Percentiles rank a stretch among this genome's conserved stretches.
Evolutionary conservation across 2,329 filamentous ascomycete genomes (phyloP).

Genomic region (Aureobasidium leucospermi): DNA sequence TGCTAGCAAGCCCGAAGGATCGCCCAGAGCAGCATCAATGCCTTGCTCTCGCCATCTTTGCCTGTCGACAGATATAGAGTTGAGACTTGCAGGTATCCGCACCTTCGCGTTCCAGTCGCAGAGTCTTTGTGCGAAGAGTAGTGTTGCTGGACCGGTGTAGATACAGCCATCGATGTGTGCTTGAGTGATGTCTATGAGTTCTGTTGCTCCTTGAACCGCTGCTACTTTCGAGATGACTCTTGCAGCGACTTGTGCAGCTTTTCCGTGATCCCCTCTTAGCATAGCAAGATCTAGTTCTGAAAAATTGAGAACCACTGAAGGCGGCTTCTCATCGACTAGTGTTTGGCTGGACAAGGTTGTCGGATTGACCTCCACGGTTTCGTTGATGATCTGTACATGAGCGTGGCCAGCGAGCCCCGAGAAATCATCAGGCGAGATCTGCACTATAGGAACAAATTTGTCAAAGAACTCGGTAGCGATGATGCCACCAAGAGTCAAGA

Average conservation of each 20-base stretch:
- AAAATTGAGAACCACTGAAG: neutral
- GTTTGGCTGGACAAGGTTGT: neutral
- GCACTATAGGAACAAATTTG: conserved; percentile 35
- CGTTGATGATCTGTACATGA: neutral
- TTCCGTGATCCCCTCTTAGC: conserved; percentile 24
- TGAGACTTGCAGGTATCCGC: conserved; percentile 34
- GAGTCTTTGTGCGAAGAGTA: conserved; percentile 33
- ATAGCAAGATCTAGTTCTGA: conserved; percentile 17
- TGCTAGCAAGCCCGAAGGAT: conserved; percentile 29
- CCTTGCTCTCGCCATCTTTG: conserved; percentile 34
- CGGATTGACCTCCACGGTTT: neutral
- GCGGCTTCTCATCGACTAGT: neutral
- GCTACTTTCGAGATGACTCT: conserved; percentile 34
- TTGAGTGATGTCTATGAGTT: conserved; percentile 33
- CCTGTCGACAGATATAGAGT: conserved; percentile 39
- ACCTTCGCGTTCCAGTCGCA: conserved; percentile 30
- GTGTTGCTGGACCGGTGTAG: conserved; percentile 35
- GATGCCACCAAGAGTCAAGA: conserved; percentile 40
- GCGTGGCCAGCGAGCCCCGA: neutral
- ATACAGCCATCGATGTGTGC: conserved; percentile 38
- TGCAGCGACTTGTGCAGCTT: conserved; percentile 32
- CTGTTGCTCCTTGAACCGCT: conserved; percentile 26
- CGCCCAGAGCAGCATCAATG: conserved; percentile 25
- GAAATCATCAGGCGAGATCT: conserved; percentile 21
- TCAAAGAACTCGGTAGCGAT: conserved; percentile 36